These are phyloP conservation scores for Pestalotiopsis sp. DNA, from an alignment of 2,329 filamentous ascomycete genomes.

Conservation along the genomic window DNA sequence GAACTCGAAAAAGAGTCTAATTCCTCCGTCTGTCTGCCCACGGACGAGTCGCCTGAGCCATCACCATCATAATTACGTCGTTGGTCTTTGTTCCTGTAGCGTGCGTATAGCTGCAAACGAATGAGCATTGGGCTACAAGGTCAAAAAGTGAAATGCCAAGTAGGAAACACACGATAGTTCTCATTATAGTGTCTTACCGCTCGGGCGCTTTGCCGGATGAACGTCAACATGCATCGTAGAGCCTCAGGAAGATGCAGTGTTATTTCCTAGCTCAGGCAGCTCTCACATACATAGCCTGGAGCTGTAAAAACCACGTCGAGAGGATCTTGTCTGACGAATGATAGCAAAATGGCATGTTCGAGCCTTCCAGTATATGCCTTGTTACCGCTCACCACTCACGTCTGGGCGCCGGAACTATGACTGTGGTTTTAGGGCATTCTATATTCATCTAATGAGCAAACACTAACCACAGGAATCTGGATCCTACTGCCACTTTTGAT, in stretches of 20 bases:
- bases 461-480: no score
- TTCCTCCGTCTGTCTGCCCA: background rate
- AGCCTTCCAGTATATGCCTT: no score
- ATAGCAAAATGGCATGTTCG: no score
- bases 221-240: constrained; percentile 2
- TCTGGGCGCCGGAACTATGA: no score
- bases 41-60: background rate
- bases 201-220: background rate
- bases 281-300: background rate
- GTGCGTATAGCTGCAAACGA: background rate
- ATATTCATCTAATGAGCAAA: no score
- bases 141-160: background rate
- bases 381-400: no score
- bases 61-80: background rate
- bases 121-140: background rate
- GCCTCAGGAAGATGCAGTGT: background rate
- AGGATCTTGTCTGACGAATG: no score
- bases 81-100: background rate
- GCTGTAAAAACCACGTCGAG: no score
- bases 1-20: background rate
- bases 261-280: background rate
- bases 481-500: no score
- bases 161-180: background rate
- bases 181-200: background rate
- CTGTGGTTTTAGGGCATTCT: no score